Conservation (phyloP, 345 rosid genomes). For the Clarkia xantiana region DNA sequence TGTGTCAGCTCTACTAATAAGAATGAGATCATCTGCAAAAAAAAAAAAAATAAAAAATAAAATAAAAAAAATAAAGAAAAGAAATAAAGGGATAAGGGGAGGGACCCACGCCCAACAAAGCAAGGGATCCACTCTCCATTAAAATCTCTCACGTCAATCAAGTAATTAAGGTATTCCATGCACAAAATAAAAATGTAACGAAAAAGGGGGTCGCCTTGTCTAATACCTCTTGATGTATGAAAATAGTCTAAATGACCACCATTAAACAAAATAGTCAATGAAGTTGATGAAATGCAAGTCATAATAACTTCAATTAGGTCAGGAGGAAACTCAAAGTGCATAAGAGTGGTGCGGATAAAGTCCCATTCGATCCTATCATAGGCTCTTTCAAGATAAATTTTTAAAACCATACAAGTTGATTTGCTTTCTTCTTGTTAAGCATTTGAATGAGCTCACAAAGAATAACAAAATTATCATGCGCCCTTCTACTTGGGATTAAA, state of each 20-base stretch:
- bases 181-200: too few relatives aligned
- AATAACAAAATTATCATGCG: background rate
- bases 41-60: too few relatives aligned
- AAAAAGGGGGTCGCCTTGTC: background rate
- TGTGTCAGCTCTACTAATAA: too few relatives aligned
- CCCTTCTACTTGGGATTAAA: background rate
- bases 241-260: background rate
- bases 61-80: too few relatives aligned
- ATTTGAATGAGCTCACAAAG: background rate
- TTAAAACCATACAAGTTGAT: background rate
- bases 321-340: background rate
- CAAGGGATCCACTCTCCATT: too few relatives aligned
- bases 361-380: background rate
- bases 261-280: background rate
- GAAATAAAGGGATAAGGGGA: too few relatives aligned
- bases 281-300: background rate
- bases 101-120: too few relatives aligned
- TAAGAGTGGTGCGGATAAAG: background rate
- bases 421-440: background rate
- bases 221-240: background rate
- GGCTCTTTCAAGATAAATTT: background rate
- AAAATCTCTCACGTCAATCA: too few relatives aligned
- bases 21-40: too few relatives aligned
- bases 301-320: background rate
- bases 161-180: too few relatives aligned